Evolutionary conservation across 208 protist species (phyloP), one percentile per base, ranked within the genome.

Genomic region (Crithidia bombi): DNA sequence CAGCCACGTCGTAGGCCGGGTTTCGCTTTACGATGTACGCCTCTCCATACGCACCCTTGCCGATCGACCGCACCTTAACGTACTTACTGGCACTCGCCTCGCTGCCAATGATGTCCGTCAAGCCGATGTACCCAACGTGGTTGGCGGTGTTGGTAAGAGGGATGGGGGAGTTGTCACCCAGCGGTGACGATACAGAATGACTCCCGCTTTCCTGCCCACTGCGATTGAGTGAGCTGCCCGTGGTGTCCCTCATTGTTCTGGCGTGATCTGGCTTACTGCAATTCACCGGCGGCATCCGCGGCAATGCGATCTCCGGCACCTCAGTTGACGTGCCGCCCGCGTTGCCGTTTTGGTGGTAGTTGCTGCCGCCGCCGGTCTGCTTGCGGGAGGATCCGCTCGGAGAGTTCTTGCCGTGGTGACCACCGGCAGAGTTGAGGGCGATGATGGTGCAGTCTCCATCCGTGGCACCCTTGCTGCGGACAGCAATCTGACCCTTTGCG

Each of bases 31-130:
- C 89, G 44, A 94, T 79, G 75, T 82, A 89, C 5, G 93, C 94
- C 66, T 93, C 93, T 15, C 94, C 96, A 75, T 95, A 98, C 33
- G 89, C 86, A 0, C 96, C 96, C 65, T 96, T 97, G 25, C 96
- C 96, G 30, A 96, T 93, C 5, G 79, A 56, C 7, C 78, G 74
- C 28, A 83, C 66, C 62, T 89, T 89, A 32, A 84, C 65, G 77
- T 95, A 95, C 73, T 77, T 85, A 14, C 83, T 79, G 5, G 23
- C 63, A 5, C 32, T 56, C 12, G 64, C 77, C 17, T 72, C 66
- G 4, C 32, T 19, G 5, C 67, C 72, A 15, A 86, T 55, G 30
- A 86, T 75, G 39, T 77, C 74, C 12, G 44, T 65, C 25, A 86
- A 38, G n/a, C 49, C 32, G n/a, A 82, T 47, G 63, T 76, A 76